Base-by-base conservation (phyloP, 2,329 filamentous ascomycete genomes). In the Allantophomopsis lycopodina region DNA sequence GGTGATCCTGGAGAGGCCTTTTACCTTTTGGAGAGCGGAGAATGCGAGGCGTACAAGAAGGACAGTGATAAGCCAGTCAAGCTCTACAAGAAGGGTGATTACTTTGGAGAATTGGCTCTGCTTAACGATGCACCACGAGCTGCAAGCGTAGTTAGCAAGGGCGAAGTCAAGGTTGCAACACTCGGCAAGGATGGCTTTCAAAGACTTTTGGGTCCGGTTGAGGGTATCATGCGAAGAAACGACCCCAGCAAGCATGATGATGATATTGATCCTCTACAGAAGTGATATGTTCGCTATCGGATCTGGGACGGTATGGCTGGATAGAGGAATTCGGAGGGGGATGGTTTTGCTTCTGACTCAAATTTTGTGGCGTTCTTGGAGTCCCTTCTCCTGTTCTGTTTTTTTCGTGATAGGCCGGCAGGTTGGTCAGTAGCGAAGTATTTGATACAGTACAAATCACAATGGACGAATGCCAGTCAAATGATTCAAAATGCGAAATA, bases 171-270 rank as follows among this genome's bases (percentile, higher is more conserved):
- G 65, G 85, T 96, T 38, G 91, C 89, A 4, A 86, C 80, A 37
- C 67, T 98, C 36, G 87, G 87, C 49, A 94, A 95, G 62, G 85
- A 86, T 51, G 91, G 89, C 5, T 98, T 98, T 63, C 89, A 95
- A 65, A 73, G 91, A 50, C 65, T 98, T 52, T 67, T 98, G 28
- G 91, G 91, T 2, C 88, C 89, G 1, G 88, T 96, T 20, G 87
- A 94, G 61, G 80, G 86, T 44, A 93, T 96, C 57, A 86, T 98
- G 84, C 73, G 91, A 60, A 75, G 91, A 54, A 85, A 73, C 17
- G 32, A 34, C 10, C 32, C 32, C 14, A 57, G 73, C 36, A 68
- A 69, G 54, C 50, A 71, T 68, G 57, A 74, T 5, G 74, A 79
- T 7, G 75, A 82, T 55, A 68, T 82, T 56, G 79, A 83, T 55